Evolutionary conservation across 1,284 basidiomycete genomes (phyloP).

Genomic region (Ceratorhiza oryzae-sativae): DNA sequence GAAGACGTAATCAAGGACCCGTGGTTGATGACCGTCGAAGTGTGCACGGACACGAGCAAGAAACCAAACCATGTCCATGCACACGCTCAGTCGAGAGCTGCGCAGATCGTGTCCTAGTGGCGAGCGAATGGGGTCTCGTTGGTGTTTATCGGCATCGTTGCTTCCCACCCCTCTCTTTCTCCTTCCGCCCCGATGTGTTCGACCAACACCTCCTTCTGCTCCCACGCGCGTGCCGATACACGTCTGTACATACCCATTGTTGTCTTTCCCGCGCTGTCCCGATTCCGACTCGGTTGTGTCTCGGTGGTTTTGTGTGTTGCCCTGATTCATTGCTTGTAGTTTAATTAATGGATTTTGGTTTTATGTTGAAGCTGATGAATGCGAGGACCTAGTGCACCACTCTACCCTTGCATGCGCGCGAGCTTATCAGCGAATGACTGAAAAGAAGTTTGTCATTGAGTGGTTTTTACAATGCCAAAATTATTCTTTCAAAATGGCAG

Average conservation of each 20-base stretch:
- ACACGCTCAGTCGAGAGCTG: constrained; percentile 57
- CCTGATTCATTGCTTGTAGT: constrained; percentile 22
- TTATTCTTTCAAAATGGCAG: constrained; percentile 44
- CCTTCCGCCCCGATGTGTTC: background rate
- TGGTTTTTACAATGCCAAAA: background rate
- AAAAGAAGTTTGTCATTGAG: background rate
- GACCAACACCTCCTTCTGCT: background rate
- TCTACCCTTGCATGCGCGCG: background rate
- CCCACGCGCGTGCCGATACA: background rate
- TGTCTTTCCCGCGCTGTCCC: too few relatives aligned
- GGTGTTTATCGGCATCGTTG: background rate
- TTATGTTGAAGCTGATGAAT: background rate
- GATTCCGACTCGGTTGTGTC: background rate
- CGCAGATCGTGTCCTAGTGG: constrained; percentile 16
- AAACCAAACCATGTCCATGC: constrained; percentile 73
- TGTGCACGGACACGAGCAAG: constrained; percentile 63
- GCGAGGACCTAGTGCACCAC: background rate
- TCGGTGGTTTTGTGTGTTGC: background rate
- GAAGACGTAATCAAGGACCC: constrained; percentile 85
- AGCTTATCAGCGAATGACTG: background rate
- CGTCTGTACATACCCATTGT: background rate
- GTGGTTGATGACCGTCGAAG: constrained; percentile 83
- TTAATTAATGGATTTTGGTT: constrained; percentile 38
- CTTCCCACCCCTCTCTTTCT: background rate
- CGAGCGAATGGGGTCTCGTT: background rate